These are phyloP conservation scores for Fusarium stilboides DNA, from an alignment of 2,329 filamentous ascomycete species.

Conservation along the genomic window DNA sequence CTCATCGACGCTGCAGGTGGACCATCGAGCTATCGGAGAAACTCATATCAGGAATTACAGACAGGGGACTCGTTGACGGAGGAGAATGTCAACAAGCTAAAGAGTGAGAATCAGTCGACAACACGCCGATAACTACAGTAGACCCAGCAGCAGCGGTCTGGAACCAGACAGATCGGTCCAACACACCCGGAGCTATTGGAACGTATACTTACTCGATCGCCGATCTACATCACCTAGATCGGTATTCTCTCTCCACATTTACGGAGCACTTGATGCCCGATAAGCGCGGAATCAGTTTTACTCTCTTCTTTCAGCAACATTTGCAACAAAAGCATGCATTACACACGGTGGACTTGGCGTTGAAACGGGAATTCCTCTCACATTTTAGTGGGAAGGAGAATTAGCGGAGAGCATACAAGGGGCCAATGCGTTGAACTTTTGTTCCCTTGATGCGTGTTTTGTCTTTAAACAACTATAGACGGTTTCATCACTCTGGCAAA, in stretches of 20 bases:
- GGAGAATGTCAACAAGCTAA: constrained; percentile 67
- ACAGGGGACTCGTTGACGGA: constrained; percentile 65
- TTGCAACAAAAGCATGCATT: constrained; percentile 40
- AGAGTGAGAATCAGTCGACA: constrained; percentile 53
- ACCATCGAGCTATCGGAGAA: constrained; percentile 52
- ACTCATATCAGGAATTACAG: constrained; percentile 55
- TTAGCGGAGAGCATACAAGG: constrained; percentile 11
- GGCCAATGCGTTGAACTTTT: constrained; percentile 9
- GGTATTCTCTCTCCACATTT: constrained; percentile 7
- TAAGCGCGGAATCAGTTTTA: constrained; percentile 15
- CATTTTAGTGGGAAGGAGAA: constrained; percentile 7
- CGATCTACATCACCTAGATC: constrained; percentile 13
- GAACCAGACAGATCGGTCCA: constrained; percentile 17
- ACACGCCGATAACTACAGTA: constrained; percentile 34
- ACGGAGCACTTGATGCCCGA: constrained; percentile 12
- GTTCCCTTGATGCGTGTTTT: constrained; percentile 7
- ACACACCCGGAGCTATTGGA: constrained; percentile 20
- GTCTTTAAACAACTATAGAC: constrained; percentile 35
- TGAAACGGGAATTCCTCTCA: constrained; percentile 30
- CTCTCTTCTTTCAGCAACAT: constrained; percentile 18
- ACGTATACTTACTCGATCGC: constrained; percentile 13
- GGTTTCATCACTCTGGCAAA: constrained; percentile 31
- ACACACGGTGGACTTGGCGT: constrained; percentile 38
- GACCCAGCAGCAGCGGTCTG: neutral
- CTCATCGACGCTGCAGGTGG: constrained; percentile 63